These are phyloP conservation scores for Geranomyces michiganensis DNA, from an alignment of 192 early-diverging fungal genomes.

Conservation along the genomic window DNA sequence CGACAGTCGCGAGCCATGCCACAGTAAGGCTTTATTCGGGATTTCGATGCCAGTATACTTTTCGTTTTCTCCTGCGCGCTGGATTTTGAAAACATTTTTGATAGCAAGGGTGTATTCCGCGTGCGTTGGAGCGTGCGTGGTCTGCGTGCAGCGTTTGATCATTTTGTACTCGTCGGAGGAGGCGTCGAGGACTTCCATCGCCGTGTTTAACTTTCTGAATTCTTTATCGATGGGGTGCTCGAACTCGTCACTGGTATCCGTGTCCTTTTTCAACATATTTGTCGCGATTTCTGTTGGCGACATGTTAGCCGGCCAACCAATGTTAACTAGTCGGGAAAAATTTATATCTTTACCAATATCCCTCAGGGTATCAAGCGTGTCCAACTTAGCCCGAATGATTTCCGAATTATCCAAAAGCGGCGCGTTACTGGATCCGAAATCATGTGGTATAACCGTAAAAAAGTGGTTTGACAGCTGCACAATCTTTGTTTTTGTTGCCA, in stretches of 20 bases:
- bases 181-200: slow-evolving; percentile 19
- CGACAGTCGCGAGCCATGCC: slow-evolving; percentile 52
- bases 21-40: slow-evolving; percentile 22
- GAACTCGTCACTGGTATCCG: background rate
- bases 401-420: slow-evolving; percentile 25
- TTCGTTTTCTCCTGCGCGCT: slow-evolving; percentile 3
- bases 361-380: slow-evolving; percentile 22
- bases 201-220: slow-evolving; percentile 19
- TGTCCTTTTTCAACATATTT: slow-evolving; percentile 11
- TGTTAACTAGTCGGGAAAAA: too few relatives aligned
- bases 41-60: background rate
- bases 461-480: slow-evolving; percentile 28
- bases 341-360: too few relatives aligned
- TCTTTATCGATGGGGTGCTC: slow-evolving; percentile 28
- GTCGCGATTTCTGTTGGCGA: slow-evolving; percentile 32
- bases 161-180: slow-evolving; percentile 53
- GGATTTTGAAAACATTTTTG: slow-evolving; percentile 41
- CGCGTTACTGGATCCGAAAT: slow-evolving; percentile 14
- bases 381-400: slow-evolving; percentile 21
- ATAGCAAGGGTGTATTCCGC: slow-evolving; percentile 36
- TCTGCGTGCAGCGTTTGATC: slow-evolving; percentile 56
- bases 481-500: background rate
- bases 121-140: slow-evolving; percentile 69
- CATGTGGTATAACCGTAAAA: slow-evolving; percentile 28
- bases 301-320: too few relatives aligned